phyloP scores from a whole-genome alignment of 2,329 filamentous ascomycete genomes.

The Penicillium nordicum region DNA sequence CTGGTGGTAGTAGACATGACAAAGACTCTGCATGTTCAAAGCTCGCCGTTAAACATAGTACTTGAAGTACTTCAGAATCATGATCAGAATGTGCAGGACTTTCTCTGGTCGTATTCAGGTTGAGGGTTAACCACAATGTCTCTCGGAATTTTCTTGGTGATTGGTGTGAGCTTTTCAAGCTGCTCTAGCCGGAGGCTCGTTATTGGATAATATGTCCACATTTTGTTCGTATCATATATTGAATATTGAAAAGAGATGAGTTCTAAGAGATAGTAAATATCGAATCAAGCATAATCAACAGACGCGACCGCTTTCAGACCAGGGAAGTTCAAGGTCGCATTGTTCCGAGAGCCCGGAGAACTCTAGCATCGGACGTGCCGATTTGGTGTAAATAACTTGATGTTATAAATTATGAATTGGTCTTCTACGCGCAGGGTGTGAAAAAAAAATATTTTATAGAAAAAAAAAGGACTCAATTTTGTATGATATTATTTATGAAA shows the following conservation, averaged over 20 bases:
- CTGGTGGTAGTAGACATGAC: no score
- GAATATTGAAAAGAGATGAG: no score
- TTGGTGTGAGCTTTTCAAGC: background rate
- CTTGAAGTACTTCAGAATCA: no score
- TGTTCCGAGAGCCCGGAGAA: no score
- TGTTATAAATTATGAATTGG: background rate
- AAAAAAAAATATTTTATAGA: no score
- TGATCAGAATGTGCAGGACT: no score
- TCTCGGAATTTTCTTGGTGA: background rate
- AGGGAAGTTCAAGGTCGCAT: background rate
- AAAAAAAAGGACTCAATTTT: background rate
- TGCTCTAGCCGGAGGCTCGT: background rate
- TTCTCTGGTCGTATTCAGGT: background rate
- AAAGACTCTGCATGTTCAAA: no score
- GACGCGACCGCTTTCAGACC: background rate
- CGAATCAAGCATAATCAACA: background rate
- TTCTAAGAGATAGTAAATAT: background rate
- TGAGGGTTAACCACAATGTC: background rate
- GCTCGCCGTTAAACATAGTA: no score
- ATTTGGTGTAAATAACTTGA: background rate
- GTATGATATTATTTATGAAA: no score
- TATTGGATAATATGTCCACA: background rate
- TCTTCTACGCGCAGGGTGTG: background rate
- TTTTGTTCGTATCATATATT: background rate
- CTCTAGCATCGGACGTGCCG: no score